Percentiles rank a stretch among this genome's conserved stretches.
Conservation (phyloP, 2,329 filamentous ascomycete species). For the Chaetomiaceae sp. region DNA sequence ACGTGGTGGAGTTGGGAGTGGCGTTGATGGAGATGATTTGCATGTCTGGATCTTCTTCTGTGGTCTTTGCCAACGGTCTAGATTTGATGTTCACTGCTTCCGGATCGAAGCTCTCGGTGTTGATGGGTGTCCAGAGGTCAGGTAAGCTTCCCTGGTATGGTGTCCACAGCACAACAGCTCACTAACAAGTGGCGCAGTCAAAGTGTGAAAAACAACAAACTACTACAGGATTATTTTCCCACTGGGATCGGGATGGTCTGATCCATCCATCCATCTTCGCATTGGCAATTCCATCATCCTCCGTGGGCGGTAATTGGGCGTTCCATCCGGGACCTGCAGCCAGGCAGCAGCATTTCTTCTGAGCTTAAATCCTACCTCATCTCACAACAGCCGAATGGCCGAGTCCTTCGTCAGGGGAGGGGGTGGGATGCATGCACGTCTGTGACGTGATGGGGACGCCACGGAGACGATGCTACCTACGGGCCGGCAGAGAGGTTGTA, state of each 20-base stretch:
- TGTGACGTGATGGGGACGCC: slow-evolving; percentile 4
- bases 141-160: neutral
- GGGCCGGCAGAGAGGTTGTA: neutral
- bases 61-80: too few relatives aligned
- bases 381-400: neutral
- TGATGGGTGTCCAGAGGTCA: neutral
- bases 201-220: too few relatives aligned
- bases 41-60: neutral
- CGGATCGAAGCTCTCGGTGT: too few relatives aligned
- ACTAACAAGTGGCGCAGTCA: too few relatives aligned
- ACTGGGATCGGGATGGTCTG: neutral
- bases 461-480: neutral
- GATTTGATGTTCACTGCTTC: too few relatives aligned
- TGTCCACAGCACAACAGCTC: neutral
- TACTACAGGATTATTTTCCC: neutral
- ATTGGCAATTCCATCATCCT: neutral
- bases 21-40: neutral
- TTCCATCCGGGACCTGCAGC: neutral
- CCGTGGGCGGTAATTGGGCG: slow-evolving; percentile 2
- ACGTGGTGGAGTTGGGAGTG: neutral
- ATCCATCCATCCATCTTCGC: neutral
- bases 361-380: slow-evolving; percentile 19
- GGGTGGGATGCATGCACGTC: slow-evolving; percentile 4
- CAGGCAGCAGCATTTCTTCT: slow-evolving; percentile 19
- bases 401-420: too few relatives aligned